Evolutionary conservation across 2,329 filamentous ascomycete genomes (phyloP), one percentile per base, ranked within the genome.

Genomic region (Colletotrichum tofieldiae): DNA sequence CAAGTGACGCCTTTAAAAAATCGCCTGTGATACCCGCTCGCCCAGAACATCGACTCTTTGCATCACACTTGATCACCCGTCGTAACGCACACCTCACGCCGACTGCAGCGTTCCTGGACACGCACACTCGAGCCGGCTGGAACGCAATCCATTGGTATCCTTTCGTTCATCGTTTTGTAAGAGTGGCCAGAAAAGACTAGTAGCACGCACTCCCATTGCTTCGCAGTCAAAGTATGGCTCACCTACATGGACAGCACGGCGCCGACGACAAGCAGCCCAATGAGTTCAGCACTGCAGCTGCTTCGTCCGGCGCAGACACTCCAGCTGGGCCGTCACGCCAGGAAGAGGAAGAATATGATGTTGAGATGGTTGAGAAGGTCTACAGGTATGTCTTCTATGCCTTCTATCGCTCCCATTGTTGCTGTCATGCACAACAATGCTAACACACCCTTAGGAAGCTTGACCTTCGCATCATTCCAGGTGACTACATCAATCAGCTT

Each of bases 381-480:
- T 91, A 91, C 81, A 82, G 80, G 82, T 84, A 68, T 37, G 5
- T 26, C 41, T 18, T 26, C 20, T 16, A 32, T 29, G 3, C 32
- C 41, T 20, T 37, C 18, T 14, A 39, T 16, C 9, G 45, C 60
- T 41, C 9, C 23, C 39, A 45, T 26, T 5, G 35, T n/a, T 35
- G 12, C 11, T 60, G n/a, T 9, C 20, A 23, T 35, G 14, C 7
- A 8, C 45, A 16, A 41, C 51, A 23, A 60, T 51, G 65, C 49
- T 67, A 49, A 60, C 52, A 43, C 23, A 32, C 11, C 1, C 51
- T 18, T 69, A 86, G 83, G 75, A 90, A 89, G 78, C 84, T 91
- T 59, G 89, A 91, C 78, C 79, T 81, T 35, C 87, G 89, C 76
- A 90, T 91, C 77, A 90, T 91, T 74, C 89, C 89, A 75, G 85